Conservation (phyloP, 176 grass and related monocot species). For the Rhynchospora tenuis region DNA sequence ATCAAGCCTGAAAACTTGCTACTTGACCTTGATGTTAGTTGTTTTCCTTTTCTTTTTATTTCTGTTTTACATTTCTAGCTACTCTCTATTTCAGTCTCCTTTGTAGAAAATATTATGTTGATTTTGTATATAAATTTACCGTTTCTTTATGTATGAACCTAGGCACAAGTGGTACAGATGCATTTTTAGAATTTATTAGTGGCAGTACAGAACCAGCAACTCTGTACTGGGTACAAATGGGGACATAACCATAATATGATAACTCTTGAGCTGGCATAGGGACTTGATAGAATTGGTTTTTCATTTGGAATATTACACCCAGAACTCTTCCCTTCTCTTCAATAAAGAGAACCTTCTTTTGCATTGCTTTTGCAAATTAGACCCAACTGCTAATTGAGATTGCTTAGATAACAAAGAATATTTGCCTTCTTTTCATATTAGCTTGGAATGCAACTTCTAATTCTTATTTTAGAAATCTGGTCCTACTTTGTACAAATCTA, state of each 20-base stretch:
- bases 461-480: background rate
- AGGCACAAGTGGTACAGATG: background rate
- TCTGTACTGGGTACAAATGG: background rate
- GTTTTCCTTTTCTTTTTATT: background rate
- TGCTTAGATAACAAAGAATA: background rate
- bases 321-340: background rate
- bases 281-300: background rate
- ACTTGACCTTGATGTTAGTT: slow-evolving; percentile 66
- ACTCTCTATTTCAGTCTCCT: background rate
- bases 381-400: background rate
- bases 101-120: background rate
- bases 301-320: background rate
- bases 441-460: background rate
- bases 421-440: background rate
- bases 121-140: background rate
- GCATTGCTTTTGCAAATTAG: background rate
- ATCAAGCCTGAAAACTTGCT: slow-evolving; percentile 97
- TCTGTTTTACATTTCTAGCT: background rate
- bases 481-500: background rate
- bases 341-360: background rate
- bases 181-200: background rate
- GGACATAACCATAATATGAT: background rate
- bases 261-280: background rate
- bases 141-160: background rate
- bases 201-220: background rate